Base-by-base conservation (phyloP, 768 basidiomycete genomes). In the Lenzites betulinus region DNA sequence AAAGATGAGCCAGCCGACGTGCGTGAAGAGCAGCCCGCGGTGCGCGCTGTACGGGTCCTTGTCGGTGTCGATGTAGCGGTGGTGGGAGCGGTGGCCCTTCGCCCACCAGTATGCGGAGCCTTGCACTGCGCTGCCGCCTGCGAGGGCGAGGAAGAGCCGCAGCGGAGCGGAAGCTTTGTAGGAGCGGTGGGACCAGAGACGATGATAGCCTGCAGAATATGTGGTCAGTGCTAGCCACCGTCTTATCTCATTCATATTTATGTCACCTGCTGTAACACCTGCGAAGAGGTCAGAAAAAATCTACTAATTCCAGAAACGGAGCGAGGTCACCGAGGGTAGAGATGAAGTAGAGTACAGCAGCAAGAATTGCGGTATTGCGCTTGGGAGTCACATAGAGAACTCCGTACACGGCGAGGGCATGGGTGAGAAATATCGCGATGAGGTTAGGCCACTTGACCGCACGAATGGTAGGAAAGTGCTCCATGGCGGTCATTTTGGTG, bases 31-130 rank as follows among this genome's bases (percentile, higher is more conserved):
- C 68, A 95, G 83, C 51, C 95, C 95, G 67, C 89, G 87, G 75
- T 93, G 89, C 9, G 94, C 93, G 64, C 91, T 90, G 79, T 98
- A 97, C 1, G 95, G 95, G 76, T 97, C 95, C 63, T 97, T 88
- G 58, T 95, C 93, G 69, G 95, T 98, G 76, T 96, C 95, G 67
- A 95, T 98, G 79, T 97, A 96, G 39, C 95, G 85, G 71, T 97
- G 95, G 74, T 96, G 95, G 5, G 97, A 96, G 61, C 96, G 91
- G 79, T 99, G 97, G 50, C 95, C 95, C 53, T 96, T 85, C 20
- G 90, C 89, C 96, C 96, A 98, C 97, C 96, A 98, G 74, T 93
- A 90, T 78, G 98, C 96, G 23, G 95, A 97, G 9, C 95, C 96
- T 71, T 99, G 85, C 48, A 95, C 90, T 6, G 96, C 95, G 50